Evolutionary conservation across 2,329 filamentous ascomycete species (phyloP).

Genomic region (Huntiella moniliformis): DNA sequence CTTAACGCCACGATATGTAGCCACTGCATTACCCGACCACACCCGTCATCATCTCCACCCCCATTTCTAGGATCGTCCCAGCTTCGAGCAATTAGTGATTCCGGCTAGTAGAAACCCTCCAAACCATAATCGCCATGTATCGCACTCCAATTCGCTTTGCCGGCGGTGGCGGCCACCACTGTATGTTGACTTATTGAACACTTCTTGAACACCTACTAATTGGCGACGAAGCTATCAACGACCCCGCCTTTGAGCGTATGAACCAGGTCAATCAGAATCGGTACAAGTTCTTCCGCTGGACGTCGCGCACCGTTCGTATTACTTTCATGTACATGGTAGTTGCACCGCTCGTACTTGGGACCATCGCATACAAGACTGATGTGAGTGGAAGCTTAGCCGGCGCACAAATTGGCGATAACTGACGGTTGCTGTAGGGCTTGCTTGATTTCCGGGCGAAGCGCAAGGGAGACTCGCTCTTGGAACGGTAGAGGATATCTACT

Average conservation of each 20-base stretch:
- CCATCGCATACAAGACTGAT: conserved; percentile 62
- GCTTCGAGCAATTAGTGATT: too few relatives aligned
- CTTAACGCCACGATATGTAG: too few relatives aligned
- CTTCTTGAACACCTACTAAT: neutral
- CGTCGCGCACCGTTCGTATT: conserved; percentile 59
- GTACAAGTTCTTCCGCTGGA: conserved; percentile 94
- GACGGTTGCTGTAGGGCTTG: conserved; percentile 45
- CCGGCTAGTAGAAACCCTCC: too few relatives aligned
- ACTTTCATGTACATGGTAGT: conserved; percentile 58
- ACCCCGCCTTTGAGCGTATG: conserved; percentile 12
- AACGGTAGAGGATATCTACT: conserved; percentile 37
- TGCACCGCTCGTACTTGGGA: conserved; percentile 52
- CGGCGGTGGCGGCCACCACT: neutral
- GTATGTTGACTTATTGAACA: neutral
- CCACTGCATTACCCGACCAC: too few relatives aligned
- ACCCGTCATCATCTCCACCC: too few relatives aligned
- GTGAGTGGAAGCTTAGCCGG: conserved; percentile 34
- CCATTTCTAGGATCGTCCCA: too few relatives aligned
- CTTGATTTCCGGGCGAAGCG: conserved; percentile 74
- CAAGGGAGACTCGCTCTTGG: conserved; percentile 63
- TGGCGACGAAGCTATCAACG: neutral
- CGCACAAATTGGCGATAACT: neutral
- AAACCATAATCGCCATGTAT: neutral
- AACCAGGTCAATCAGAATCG: conserved; percentile 58
- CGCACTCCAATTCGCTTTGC: neutral